phyloP scores from a whole-genome alignment of 306 rosid genomes.

The Cicer bijugum region DNA sequence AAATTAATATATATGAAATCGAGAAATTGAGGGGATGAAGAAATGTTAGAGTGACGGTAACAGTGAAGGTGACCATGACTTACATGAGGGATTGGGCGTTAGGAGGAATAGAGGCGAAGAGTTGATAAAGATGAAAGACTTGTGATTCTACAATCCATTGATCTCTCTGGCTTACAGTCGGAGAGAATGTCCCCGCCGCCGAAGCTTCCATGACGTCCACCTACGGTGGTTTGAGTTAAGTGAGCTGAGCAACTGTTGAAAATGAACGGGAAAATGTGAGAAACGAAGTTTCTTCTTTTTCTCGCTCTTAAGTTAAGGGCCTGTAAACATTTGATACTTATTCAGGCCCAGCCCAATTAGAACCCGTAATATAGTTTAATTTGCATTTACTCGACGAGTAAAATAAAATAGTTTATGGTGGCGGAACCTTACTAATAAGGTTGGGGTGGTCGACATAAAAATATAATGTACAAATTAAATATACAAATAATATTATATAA shows the following conservation, averaged over 20 bases:
- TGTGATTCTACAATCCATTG: constrained; percentile 35
- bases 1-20: neutral
- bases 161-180: constrained; percentile 67
- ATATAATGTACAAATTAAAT: too few relatives aligned
- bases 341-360: too few relatives aligned
- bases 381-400: too few relatives aligned
- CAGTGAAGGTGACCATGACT: neutral
- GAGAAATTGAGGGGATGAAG: neutral
- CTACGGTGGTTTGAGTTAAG: neutral
- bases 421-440: too few relatives aligned
- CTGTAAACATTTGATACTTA: too few relatives aligned
- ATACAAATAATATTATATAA: too few relatives aligned
- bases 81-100: constrained; percentile 63
- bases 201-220: constrained; percentile 37
- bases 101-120: constrained; percentile 56
- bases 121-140: neutral
- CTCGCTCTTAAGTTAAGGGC: too few relatives aligned
- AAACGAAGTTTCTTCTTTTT: too few relatives aligned
- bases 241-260: neutral
- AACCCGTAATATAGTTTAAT: too few relatives aligned
- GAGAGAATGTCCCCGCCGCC: constrained; percentile 10
- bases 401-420: too few relatives aligned
- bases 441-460: too few relatives aligned
- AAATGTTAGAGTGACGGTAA: neutral
- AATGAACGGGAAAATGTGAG: neutral